Evolutionary conservation across 2,329 filamentous ascomycete species (phyloP).

Genomic region (Penicillium fuscoglaucum): DNA sequence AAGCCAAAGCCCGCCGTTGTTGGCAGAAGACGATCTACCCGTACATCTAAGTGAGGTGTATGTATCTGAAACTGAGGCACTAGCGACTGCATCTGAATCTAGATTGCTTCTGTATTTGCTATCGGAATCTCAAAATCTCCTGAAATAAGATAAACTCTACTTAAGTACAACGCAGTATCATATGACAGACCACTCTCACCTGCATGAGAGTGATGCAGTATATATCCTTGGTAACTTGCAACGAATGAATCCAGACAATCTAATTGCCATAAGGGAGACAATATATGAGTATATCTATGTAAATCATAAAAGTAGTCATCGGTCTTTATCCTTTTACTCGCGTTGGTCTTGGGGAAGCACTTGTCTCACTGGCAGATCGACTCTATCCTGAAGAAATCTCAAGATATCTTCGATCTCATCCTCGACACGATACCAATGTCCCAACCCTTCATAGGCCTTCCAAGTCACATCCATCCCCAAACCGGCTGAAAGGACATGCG

Average conservation of each 20-base stretch:
- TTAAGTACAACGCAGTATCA: not conserved
- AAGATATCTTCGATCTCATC: conserved; percentile 18
- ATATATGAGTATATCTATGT: not conserved
- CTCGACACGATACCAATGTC: conserved; percentile 16
- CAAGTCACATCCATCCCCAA: conserved; percentile 23
- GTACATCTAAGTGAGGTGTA: conserved; percentile 12
- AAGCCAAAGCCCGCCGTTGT: conserved; percentile 7
- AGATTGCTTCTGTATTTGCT: not conserved
- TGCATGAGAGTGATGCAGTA: not conserved
- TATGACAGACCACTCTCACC: not conserved
- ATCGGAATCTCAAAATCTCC: not conserved
- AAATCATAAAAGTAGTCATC: not conserved
- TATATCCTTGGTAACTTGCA: not conserved
- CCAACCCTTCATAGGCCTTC: conserved; percentile 14
- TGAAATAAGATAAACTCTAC: not conserved
- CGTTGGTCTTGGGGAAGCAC: not conserved
- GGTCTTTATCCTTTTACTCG: not conserved
- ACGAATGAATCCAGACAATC: not conserved
- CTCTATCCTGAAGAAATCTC: conserved; percentile 6
- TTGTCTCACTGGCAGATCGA: not conserved
- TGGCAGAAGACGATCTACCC: conserved; percentile 34
- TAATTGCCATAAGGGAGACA: not conserved
- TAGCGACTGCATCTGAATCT: not conserved
- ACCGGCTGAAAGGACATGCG: conserved; percentile 12
- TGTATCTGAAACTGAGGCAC: not conserved